phyloP scores from a whole-genome alignment of 495 filamentous ascomycete genomes.

The Penicillium canariense region DNA sequence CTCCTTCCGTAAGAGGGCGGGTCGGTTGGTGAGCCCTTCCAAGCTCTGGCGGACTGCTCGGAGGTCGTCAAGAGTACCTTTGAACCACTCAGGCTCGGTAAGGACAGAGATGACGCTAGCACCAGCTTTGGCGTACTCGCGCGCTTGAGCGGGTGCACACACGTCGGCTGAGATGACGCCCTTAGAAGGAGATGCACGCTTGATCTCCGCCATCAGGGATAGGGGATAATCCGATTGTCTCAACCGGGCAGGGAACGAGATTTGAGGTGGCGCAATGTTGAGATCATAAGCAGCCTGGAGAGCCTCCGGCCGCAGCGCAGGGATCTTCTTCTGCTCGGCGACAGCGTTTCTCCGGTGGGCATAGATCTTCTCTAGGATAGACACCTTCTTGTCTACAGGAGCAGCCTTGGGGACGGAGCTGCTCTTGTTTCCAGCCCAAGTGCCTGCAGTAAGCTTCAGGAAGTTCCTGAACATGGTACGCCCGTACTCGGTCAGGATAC shows the following conservation, averaged over 20 bases:
- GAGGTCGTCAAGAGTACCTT: conserved; percentile 92
- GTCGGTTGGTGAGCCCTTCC: conserved; percentile 84
- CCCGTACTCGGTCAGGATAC: conserved; percentile 87
- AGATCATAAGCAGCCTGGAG: conserved; percentile 85
- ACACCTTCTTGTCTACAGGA: conserved; percentile 58
- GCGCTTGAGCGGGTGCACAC: conserved; percentile 85
- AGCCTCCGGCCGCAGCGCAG: conserved; percentile 77
- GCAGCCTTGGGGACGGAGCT: conserved; percentile 20
- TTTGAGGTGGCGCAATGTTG: conserved; percentile 78
- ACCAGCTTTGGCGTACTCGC: conserved; percentile 87
- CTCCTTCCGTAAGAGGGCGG: conserved; percentile 90
- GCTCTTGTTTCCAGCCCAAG: conserved; percentile 74
- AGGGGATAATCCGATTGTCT: conserved; percentile 76
- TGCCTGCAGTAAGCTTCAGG: conserved; percentile 78
- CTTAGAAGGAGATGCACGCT: conserved; percentile 94
- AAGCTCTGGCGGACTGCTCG: conserved; percentile 83
- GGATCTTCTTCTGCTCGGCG: conserved; percentile 78
- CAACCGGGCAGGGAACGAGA: conserved; percentile 76
- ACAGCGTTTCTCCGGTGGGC: conserved; percentile 76
- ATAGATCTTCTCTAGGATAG: conserved; percentile 91
- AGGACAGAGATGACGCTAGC: conserved; percentile 96
- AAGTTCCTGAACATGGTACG: conserved; percentile 91
- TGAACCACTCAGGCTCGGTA: conserved; percentile 98
- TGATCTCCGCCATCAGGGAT: conserved; percentile 94
- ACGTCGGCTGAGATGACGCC: conserved; percentile 85